Conservation (phyloP, 148 eudicot genomes). For the Spergularia marina region DNA sequence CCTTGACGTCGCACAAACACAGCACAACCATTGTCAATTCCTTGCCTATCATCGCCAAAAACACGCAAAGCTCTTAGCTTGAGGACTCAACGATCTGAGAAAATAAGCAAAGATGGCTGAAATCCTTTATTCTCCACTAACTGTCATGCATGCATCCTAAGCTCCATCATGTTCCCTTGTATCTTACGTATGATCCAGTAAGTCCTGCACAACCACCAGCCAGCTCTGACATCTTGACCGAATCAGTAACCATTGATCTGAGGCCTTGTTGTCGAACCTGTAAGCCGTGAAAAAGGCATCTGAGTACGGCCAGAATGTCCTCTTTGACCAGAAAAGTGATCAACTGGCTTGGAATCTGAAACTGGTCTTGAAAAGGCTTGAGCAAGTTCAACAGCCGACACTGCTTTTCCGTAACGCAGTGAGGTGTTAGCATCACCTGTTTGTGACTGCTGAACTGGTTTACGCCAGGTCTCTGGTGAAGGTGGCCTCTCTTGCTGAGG, state of each 20-base stretch:
- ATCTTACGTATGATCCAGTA: slow-evolving; percentile 11
- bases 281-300: slow-evolving; percentile 76
- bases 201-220: not conserved
- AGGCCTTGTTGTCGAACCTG: slow-evolving; percentile 53
- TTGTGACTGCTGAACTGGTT: slow-evolving; percentile 55
- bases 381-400: slow-evolving; percentile 90
- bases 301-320: slow-evolving; percentile 49
- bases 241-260: slow-evolving; percentile 77
- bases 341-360: slow-evolving; percentile 50
- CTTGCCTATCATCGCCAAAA: slow-evolving; percentile 7
- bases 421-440: slow-evolving; percentile 36
- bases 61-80: slow-evolving; percentile 12
- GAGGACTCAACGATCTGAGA: slow-evolving; percentile 8
- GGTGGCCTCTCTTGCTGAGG: slow-evolving; percentile 64
- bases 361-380: slow-evolving; percentile 80
- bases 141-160: slow-evolving; percentile 12
- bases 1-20: not conserved
- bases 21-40: slow-evolving; percentile 8
- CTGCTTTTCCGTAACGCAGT: slow-evolving; percentile 68
- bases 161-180: slow-evolving; percentile 1
- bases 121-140: slow-evolving; percentile 16
- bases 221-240: not conserved
- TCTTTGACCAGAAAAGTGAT: slow-evolving; percentile 51
- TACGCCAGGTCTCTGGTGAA: slow-evolving; percentile 98
- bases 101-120: slow-evolving; percentile 21